A percentile compares a stretch with the other conserved stretches of the same genome.
These are phyloP conservation scores for Psidium guajava DNA, from an alignment of 345 rosid species.

Conservation along the genomic window DNA sequence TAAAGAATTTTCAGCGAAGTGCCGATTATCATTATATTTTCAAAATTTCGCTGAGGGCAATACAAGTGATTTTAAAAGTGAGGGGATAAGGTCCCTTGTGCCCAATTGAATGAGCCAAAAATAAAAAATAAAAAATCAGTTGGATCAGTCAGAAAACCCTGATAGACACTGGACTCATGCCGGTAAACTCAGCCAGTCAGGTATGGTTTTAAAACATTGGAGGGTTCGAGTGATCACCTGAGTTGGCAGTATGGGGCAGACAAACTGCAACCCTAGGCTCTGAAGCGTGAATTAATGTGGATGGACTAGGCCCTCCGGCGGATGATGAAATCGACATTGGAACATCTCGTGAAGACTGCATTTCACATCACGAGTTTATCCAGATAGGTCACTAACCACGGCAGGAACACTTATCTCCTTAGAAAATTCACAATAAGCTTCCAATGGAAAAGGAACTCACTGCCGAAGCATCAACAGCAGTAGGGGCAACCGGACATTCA, in stretches of 20 bases:
- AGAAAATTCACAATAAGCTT: conserved; percentile 29
- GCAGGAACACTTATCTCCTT: not conserved
- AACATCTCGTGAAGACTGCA: conserved; percentile 14
- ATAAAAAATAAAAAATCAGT: no score
- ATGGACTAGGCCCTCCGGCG: conserved; percentile 5
- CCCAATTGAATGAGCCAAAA: no score
- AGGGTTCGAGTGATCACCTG: no score
- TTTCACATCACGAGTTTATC: conserved; percentile 2
- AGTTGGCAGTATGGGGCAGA: no score
- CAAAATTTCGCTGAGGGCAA: not conserved
- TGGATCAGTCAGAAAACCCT: no score
- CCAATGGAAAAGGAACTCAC: not conserved
- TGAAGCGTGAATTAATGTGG: conserved; percentile 6
- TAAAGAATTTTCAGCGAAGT: not conserved
- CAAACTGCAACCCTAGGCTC: not conserved
- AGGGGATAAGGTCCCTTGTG: no score
- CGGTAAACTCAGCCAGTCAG: no score
- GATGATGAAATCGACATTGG: conserved; percentile 3
- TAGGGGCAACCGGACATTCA: not conserved
- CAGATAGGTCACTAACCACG: not conserved
- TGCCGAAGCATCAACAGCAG: not conserved
- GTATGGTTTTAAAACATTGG: no score
- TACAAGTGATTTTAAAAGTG: no score
- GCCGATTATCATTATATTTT: not conserved
- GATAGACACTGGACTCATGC: no score